A percentile compares a stretch with the other conserved stretches of the same genome.
These are phyloP conservation scores for Boletus vinaceobasis DNA, from an alignment of 768 basidiomycete species.

Conservation along the genomic window DNA sequence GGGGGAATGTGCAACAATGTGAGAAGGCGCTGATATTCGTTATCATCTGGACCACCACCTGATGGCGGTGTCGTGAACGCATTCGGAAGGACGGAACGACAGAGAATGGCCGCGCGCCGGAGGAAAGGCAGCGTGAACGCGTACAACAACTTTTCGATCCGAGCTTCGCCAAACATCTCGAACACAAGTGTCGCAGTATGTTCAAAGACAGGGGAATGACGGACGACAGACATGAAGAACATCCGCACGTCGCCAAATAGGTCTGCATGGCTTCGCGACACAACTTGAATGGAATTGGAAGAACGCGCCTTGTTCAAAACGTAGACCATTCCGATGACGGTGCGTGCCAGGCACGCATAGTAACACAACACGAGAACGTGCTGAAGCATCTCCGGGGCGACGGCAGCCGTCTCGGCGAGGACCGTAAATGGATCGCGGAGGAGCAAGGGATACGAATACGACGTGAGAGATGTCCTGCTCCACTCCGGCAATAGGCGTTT, in stretches of 20 bases:
- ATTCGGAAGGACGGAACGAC: constrained; percentile 66
- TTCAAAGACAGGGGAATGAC: constrained; percentile 84
- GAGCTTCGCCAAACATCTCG: constrained; percentile 75
- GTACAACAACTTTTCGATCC: constrained; percentile 84
- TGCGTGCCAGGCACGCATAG: constrained; percentile 85
- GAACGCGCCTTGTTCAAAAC: constrained; percentile 70
- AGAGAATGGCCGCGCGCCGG: constrained; percentile 81
- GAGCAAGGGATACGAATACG: constrained; percentile 81
- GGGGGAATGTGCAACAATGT: constrained; percentile 73
- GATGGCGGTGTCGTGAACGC: constrained; percentile 50
- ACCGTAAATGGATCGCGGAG: constrained; percentile 88
- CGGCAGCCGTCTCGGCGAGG: constrained; percentile 85
- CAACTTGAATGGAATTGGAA: constrained; percentile 43
- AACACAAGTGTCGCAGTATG: constrained; percentile 79
- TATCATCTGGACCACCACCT: constrained; percentile 37
- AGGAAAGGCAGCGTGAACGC: constrained; percentile 90
- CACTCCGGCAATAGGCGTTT: constrained; percentile 89
- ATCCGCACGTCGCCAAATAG: constrained; percentile 83
- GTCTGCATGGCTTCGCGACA: constrained; percentile 54
- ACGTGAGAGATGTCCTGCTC: constrained; percentile 80
- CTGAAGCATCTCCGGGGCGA: constrained; percentile 84
- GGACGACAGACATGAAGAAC: constrained; percentile 89
- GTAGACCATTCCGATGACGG: constrained; percentile 82
- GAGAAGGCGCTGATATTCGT: constrained; percentile 81
- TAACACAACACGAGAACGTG: constrained; percentile 88